Percentiles rank a stretch among this genome's conserved stretches.
Evolutionary conservation across 2,329 filamentous ascomycete species (phyloP).

Genomic region (Fusarium agapanthi): DNA sequence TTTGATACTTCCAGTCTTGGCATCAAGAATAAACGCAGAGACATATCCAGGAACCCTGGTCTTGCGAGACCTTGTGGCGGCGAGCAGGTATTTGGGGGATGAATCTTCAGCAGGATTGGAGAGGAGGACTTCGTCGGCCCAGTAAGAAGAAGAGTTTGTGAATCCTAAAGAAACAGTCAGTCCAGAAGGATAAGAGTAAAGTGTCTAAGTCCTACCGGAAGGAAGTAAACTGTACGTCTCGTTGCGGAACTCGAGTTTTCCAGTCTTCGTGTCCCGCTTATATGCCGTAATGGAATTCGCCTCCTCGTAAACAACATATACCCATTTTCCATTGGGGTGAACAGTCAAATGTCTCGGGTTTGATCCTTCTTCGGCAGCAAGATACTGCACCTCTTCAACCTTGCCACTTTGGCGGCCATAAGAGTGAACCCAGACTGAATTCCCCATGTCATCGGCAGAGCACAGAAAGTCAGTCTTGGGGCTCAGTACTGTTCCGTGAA

Average conservation of each 20-base stretch:
- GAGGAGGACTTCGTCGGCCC: neutral
- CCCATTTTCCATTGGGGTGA: neutral
- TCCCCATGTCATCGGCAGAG: neutral
- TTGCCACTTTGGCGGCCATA: neutral
- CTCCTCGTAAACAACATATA: neutral
- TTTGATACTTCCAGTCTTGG: neutral
- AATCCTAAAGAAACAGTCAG: neutral
- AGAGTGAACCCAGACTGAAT: neutral
- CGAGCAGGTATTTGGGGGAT: neutral
- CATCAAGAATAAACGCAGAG: neutral
- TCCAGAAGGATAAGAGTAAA: fast-evolving
- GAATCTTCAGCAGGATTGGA: neutral
- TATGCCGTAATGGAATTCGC: neutral
- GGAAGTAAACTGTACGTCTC: neutral
- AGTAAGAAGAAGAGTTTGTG: neutral
- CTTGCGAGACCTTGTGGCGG: neutral
- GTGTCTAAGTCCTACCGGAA: fast-evolving
- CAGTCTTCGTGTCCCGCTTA: neutral
- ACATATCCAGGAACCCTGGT: neutral
- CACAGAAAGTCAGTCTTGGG: neutral
- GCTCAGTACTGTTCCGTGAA: neutral
- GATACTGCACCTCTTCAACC: neutral
- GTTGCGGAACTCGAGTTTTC: neutral
- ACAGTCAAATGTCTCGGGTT: neutral
- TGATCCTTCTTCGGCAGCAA: neutral